Conservation (phyloP, 208 protist genomes). For the Trypanosomatidae sp. region DNA sequence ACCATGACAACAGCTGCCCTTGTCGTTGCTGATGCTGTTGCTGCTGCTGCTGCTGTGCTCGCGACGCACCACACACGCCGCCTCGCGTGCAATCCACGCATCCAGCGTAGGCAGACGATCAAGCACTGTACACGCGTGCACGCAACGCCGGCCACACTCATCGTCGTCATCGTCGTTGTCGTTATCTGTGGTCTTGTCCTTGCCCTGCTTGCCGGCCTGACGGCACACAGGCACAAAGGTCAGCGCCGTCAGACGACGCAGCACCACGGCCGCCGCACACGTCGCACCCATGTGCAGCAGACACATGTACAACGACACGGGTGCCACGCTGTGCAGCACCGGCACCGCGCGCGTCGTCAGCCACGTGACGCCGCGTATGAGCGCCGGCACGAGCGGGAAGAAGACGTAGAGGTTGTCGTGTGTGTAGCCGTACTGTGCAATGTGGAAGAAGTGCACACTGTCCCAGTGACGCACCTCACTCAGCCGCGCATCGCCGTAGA, state of each 20-base stretch:
- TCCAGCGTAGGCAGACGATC: not conserved
- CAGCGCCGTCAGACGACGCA: constrained; percentile 36
- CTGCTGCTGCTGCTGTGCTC: no score
- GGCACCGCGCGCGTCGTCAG: constrained; percentile 10
- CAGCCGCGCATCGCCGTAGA: constrained; percentile 35
- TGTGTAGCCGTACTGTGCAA: constrained; percentile 55
- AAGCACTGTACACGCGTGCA: not conserved
- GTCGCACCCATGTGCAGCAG: constrained; percentile 23
- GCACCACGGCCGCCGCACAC: constrained; percentile 19
- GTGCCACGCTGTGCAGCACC: constrained; percentile 12
- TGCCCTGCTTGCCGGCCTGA: not conserved
- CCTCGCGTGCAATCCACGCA: no score
- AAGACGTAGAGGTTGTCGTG: constrained; percentile 58
- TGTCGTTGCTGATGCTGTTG: no score
- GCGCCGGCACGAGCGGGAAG: constrained; percentile 43
- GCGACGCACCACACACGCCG: no score
- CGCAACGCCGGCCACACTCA: not conserved
- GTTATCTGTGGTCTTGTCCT: not conserved
- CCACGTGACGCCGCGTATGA: constrained; percentile 27
- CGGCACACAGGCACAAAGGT: constrained; percentile 6
- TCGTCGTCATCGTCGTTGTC: not conserved
- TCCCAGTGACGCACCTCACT: constrained; percentile 55
- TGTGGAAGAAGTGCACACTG: constrained; percentile 62
- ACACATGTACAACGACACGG: constrained; percentile 31
- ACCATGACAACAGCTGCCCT: no score